Base-by-base conservation (phyloP, 176 grass and related monocot genomes). In the Lolium rigidum region DNA sequence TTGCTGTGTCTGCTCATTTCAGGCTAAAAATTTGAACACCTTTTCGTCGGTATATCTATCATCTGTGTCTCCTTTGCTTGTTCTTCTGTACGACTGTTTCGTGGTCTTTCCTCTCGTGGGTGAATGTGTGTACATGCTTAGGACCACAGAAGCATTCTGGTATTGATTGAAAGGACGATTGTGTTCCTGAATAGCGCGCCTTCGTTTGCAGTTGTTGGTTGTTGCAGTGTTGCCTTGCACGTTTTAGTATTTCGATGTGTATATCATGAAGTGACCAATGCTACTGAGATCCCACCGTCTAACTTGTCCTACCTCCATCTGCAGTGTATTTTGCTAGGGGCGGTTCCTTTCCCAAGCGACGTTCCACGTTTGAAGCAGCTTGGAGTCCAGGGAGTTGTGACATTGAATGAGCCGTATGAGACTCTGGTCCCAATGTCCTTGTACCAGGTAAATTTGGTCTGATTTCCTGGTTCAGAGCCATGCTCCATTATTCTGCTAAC, bases 291-390 rank as follows among this genome's bases (percentile, higher is more conserved):
- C 1, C 1, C 12, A 37, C 52, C 46, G 2, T 1, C 86, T 91
- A 24, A 91, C 61, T 41, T 48, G 17, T 50, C 78, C n/a, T 6
- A 58, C 43, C 18, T 85, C 18, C 13, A 49, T 82, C 64, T 2
- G 8, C 78, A 99, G 97, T 91, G 80, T 89, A 48, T 99, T 86
- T 86, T 99, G 71, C 90, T 97, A 1, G 97, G 97, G 3, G 94
- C 97, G n/a, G 94, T 99, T 82, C 97, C 97, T 10, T 99, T 99
- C 80, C 94, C 92, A 66, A 97, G 88, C 76, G 94, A 99, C 35
- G 94, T 99, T 76, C 94, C 90, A n/a, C 87, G 86, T 12, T 82
- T 99, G 59, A 88, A 86, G 83, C 77, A 85, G 56, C 94, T 99
- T 70, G 97, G 94, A 90, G 92, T 99, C 59, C 62, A 82, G 48